Percentiles rank a stretch among this genome's conserved stretches.
phyloP scores from a whole-genome alignment of 345 rosid genomes.

The Odontarrhena argentea region DNA sequence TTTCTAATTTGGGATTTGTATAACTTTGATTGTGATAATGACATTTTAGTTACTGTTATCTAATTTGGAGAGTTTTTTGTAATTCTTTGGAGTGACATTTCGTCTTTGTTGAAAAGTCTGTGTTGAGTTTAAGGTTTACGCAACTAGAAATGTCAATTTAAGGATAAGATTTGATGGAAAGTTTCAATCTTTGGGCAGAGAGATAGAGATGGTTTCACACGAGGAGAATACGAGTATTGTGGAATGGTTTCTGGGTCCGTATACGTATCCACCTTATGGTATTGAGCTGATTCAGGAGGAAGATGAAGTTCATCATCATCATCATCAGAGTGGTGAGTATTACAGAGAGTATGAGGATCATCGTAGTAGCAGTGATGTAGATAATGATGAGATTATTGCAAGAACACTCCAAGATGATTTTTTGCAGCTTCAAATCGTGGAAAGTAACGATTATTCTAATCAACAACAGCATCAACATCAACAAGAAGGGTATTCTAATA shows the following conservation, averaged over 20 bases:
- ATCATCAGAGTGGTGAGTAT: constrained; percentile 47
- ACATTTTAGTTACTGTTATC: constrained; percentile 24
- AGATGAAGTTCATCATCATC: constrained; percentile 31
- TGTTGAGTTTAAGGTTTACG: constrained; percentile 15
- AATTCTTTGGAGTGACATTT: constrained; percentile 30
- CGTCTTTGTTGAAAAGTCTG: constrained; percentile 40
- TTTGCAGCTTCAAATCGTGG: constrained; percentile 68
- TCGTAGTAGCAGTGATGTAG: constrained; percentile 49
- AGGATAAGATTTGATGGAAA: constrained; percentile 27
- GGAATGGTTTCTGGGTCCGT: constrained; percentile 75
- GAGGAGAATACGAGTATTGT: constrained; percentile 43
- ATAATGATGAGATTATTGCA: constrained; percentile 87
- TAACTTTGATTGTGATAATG: constrained; percentile 28
- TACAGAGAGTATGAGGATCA: constrained; percentile 53
- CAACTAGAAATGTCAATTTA: constrained; percentile 21
- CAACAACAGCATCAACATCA: constrained; percentile 33
- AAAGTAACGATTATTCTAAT: constrained; percentile 48
- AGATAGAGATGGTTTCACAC: constrained; percentile 37
- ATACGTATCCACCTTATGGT: constrained; percentile 55
- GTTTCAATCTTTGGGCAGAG: constrained; percentile 14
- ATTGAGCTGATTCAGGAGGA: constrained; percentile 47
- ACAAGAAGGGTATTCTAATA: constrained; percentile 41
- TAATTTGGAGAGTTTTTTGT: constrained; percentile 30
- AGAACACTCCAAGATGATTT: constrained; percentile 84
- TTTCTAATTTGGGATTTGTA: constrained; percentile 11